Percentiles rank a stretch among this genome's conserved stretches.
Conservation (phyloP, 345 rosid genomes). For the Combretum micranthum region DNA sequence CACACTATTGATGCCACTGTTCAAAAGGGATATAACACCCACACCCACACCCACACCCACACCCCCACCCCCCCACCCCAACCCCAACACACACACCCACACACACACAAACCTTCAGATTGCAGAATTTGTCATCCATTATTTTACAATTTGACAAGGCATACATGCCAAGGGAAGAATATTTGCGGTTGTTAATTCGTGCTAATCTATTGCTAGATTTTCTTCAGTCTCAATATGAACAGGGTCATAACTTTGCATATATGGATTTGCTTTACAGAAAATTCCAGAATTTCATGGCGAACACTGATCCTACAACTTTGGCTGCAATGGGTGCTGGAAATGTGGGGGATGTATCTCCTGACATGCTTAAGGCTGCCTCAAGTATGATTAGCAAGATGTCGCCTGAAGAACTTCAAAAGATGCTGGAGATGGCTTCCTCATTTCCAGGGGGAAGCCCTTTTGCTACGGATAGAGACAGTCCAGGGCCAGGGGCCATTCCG, state of each 20-base stretch:
- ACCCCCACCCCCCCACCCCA: too few species aligned
- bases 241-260: neutral
- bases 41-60: too few species aligned
- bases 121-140: too few species aligned
- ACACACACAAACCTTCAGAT: too few species aligned
- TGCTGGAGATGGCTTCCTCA: conserved; percentile 77
- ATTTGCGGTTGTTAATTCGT: neutral
- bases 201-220: neutral
- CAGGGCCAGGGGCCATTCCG: conserved; percentile 34
- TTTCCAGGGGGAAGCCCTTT: conserved; percentile 49
- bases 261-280: conserved; percentile 37
- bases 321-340: conserved; percentile 66
- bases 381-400: conserved; percentile 87
- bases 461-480: conserved; percentile 24
- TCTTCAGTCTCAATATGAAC: neutral
- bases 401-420: conserved; percentile 79
- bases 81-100: too few species aligned
- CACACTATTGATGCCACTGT: too few species aligned
- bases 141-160: too few species aligned
- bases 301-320: conserved; percentile 59
- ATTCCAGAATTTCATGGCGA: conserved; percentile 73
- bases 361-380: conserved; percentile 77
- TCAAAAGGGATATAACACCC: too few species aligned
- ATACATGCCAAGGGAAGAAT: too few species aligned
- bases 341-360: conserved; percentile 70